Evolutionary conservation across 345 rosid species (phyloP).

Genomic region (Physaria fendleri): DNA sequence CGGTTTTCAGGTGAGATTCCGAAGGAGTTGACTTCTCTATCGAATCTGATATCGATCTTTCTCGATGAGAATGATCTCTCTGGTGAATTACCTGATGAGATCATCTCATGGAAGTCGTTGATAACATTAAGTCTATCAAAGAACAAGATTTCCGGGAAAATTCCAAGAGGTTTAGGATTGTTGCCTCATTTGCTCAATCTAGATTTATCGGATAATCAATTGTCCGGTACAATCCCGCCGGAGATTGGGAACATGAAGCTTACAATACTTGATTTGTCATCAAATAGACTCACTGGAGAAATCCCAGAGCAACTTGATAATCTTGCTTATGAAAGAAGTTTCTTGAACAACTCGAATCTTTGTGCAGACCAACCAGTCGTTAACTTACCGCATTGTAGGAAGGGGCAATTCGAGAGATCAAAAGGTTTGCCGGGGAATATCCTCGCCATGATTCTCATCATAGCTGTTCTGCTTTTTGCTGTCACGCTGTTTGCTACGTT

Average conservation of each 20-base stretch:
- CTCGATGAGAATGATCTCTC: slow-evolving; percentile 62
- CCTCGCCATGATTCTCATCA: slow-evolving; percentile 40
- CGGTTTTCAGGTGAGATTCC: slow-evolving; percentile 59
- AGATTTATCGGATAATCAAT: slow-evolving; percentile 63
- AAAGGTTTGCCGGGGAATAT: slow-evolving; percentile 36
- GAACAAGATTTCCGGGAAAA: slow-evolving; percentile 62
- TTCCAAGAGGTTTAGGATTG: slow-evolving; percentile 55
- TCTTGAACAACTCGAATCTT: slow-evolving; percentile 60
- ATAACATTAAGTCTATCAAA: slow-evolving; percentile 43
- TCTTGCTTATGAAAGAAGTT: slow-evolving; percentile 61
- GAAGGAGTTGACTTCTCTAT: slow-evolving; percentile 46
- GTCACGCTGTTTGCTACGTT: slow-evolving; percentile 29
- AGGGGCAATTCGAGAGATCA: slow-evolving; percentile 13
- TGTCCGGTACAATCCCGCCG: slow-evolving; percentile 63
- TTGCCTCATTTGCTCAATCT: slow-evolving; percentile 44
- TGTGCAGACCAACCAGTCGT: slow-evolving; percentile 46
- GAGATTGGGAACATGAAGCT: slow-evolving; percentile 47
- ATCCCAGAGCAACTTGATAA: slow-evolving; percentile 52
- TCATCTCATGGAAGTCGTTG: slow-evolving; percentile 61
- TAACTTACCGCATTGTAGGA: slow-evolving; percentile 51
- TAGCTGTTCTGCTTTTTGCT: slow-evolving; percentile 32
- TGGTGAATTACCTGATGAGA: slow-evolving; percentile 53
- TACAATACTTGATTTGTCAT: slow-evolving; percentile 50
- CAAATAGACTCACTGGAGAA: slow-evolving; percentile 57
- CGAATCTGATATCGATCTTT: slow-evolving; percentile 33